Evolutionary conservation across 2,329 filamentous ascomycete species (phyloP).

Genomic region (Penicillium sp.): DNA sequence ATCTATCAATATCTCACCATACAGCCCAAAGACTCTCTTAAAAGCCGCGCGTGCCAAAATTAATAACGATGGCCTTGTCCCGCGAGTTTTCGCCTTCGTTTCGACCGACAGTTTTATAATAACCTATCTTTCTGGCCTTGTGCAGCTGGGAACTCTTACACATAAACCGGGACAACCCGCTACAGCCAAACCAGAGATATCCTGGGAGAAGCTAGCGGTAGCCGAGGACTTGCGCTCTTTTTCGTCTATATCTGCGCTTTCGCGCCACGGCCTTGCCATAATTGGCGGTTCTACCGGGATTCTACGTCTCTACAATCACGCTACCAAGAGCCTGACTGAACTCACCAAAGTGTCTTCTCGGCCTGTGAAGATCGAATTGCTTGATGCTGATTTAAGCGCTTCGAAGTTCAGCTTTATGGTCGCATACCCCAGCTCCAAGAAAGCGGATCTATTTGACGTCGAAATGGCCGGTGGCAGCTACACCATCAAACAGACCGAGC

Average conservation of each 20-base stretch:
- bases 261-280: conserved; percentile 29
- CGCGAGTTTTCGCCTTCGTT: conserved; percentile 33
- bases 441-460: conserved; percentile 28
- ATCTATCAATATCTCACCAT: conserved; percentile 10
- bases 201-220: conserved; percentile 23
- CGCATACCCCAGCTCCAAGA: conserved; percentile 22
- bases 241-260: conserved; percentile 26
- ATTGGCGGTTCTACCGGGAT: conserved; percentile 31
- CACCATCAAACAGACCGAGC: neutral
- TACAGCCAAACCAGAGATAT: conserved; percentile 15
- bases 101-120: conserved; percentile 30
- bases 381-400: conserved; percentile 16
- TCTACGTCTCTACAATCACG: conserved; percentile 33
- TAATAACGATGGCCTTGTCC: conserved; percentile 14
- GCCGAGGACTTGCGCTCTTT: conserved; percentile 29
- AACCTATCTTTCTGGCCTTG: conserved; percentile 25
- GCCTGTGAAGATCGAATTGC: conserved; percentile 26
- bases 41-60: conserved; percentile 16
- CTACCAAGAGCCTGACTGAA: conserved; percentile 23
- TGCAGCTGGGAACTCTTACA: conserved; percentile 27
- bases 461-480: conserved; percentile 25
- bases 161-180: neutral
- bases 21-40: conserved; percentile 13
- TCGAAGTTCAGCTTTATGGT: conserved; percentile 23
- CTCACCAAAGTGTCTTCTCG: conserved; percentile 25